A percentile compares a stretch with the other conserved stretches of the same genome.
Conservation (phyloP, 495 filamentous ascomycete genomes). For the Neurospora sp. region DNA sequence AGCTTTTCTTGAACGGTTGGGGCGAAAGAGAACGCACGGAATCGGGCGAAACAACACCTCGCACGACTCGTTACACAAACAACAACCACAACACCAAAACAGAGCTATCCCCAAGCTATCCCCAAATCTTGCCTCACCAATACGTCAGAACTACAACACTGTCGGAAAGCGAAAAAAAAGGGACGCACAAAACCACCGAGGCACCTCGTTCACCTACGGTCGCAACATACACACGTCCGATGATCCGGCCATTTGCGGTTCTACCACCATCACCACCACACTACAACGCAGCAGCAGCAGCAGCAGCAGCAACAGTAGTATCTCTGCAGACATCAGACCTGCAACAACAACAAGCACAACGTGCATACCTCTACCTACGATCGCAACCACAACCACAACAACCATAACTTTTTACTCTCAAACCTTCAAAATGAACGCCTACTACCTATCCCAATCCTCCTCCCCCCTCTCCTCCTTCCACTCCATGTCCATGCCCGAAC, state of each 20-base stretch:
- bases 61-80: background rate
- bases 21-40: background rate
- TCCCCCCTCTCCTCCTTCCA: constrained; percentile 1
- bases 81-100: background rate
- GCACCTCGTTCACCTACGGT: background rate
- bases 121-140: background rate
- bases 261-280: background rate
- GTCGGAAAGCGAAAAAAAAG: background rate
- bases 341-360: background rate
- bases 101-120: background rate
- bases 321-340: constrained; percentile 1
- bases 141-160: background rate
- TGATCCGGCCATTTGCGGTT: constrained; percentile 8
- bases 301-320: background rate
- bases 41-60: background rate
- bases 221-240: constrained; percentile 4
- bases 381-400: background rate
- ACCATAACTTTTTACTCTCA: background rate
- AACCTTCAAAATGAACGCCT: background rate
- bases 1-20: background rate
- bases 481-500: constrained; percentile 10
- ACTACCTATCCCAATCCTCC: background rate
- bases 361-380: background rate
- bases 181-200: background rate
- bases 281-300: background rate